Evolutionary conservation across 345 rosid species (phyloP).

Genomic region (Citrus australasica): DNA sequence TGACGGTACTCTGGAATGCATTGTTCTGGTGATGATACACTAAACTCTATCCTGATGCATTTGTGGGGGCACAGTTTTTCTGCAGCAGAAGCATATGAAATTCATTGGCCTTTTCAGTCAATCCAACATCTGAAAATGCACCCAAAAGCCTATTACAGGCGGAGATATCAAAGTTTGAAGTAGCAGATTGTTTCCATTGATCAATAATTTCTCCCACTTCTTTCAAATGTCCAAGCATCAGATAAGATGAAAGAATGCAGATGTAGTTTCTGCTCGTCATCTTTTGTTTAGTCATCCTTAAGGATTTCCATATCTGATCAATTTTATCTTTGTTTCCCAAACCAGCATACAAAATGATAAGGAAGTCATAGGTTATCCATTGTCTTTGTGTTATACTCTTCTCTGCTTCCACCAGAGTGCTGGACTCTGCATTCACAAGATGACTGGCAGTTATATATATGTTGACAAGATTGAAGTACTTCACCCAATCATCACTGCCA

Average conservation of each 20-base stretch:
- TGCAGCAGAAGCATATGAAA: slow-evolving; percentile 48
- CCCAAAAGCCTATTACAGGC: slow-evolving; percentile 55
- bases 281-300: slow-evolving; percentile 77
- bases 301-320: slow-evolving; percentile 88
- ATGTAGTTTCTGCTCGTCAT: slow-evolving; percentile 79
- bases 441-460: slow-evolving; percentile 54
- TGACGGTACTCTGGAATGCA: not conserved
- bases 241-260: slow-evolving; percentile 68
- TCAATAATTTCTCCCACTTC: slow-evolving; percentile 71
- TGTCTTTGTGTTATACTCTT: slow-evolving; percentile 69
- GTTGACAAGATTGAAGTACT: slow-evolving; percentile 47
- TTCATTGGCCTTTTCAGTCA: slow-evolving; percentile 41
- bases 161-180: slow-evolving; percentile 53
- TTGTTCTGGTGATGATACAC: slow-evolving; percentile 9
- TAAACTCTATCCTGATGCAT: slow-evolving; percentile 10
- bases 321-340: slow-evolving; percentile 70
- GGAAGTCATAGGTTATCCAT: slow-evolving; percentile 88
- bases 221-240: slow-evolving; percentile 66
- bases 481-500: slow-evolving; percentile 55
- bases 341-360: slow-evolving; percentile 68
- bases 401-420: slow-evolving; percentile 56
- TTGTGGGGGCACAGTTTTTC: slow-evolving; percentile 32
- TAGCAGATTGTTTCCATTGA: slow-evolving; percentile 75
- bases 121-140: slow-evolving; percentile 47
- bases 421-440: slow-evolving; percentile 39